Conservation (phyloP, 148 eudicot species). For the Chenopodium suecicum region DNA sequence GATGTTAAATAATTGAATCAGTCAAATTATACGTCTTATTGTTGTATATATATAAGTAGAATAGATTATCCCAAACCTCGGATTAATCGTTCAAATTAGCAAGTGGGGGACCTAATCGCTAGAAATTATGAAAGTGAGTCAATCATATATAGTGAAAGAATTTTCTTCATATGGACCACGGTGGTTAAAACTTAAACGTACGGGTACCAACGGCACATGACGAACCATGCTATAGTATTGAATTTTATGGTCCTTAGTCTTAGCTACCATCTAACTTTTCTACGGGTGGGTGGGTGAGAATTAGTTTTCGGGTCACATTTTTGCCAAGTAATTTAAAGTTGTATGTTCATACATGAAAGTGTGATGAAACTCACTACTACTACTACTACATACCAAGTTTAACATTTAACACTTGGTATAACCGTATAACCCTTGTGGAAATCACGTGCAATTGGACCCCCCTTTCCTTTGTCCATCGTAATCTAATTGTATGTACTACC, state of each 20-base stretch:
- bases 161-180: constrained; percentile 14
- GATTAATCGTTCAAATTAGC: not conserved
- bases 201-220: not conserved
- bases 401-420: not conserved
- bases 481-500: not conserved
- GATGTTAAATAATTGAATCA: too few relatives aligned
- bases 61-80: too few relatives aligned
- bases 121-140: not conserved
- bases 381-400: not conserved
- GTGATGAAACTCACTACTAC: not conserved
- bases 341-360: not conserved
- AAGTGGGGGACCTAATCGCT: constrained; percentile 8
- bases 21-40: too few relatives aligned
- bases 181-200: not conserved
- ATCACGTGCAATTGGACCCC: constrained; percentile 53
- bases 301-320: not conserved
- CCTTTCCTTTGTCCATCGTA: not conserved
- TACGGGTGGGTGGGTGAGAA: constrained; percentile 8
- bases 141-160: not conserved
- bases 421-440: constrained; percentile 4
- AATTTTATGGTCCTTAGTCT: constrained; percentile 24
- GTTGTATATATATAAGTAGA: too few relatives aligned
- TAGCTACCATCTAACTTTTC: constrained; percentile 1
- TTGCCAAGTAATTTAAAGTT: not conserved
- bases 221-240: constrained; percentile 22